A percentile compares a stretch with the other conserved stretches of the same genome.
Conservation (phyloP, 2,329 filamentous ascomycete genomes). For the Monilinia laxa region DNA sequence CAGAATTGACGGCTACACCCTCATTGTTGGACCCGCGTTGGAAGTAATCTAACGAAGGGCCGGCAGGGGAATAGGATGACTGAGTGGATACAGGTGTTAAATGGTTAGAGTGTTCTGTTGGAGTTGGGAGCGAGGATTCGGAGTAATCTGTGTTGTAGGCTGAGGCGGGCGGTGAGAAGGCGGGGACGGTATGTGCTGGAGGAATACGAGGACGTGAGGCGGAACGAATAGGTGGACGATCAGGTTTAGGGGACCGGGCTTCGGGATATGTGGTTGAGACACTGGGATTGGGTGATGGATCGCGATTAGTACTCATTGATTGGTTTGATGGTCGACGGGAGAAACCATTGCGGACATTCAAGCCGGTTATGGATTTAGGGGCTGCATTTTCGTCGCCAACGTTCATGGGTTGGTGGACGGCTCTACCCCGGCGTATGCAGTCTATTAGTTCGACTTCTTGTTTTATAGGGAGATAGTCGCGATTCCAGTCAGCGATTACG, state of each 20-base stretch:
- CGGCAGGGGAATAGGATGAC: conserved; percentile 35
- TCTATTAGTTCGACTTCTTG: conserved; percentile 65
- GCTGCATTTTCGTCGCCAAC: conserved; percentile 39
- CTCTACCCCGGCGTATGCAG: conserved; percentile 66
- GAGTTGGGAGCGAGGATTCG: conserved; percentile 25
- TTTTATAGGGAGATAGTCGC: conserved; percentile 61
- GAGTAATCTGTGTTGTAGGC: conserved; percentile 29
- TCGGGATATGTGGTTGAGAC: conserved; percentile 32
- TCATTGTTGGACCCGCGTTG: conserved; percentile 33
- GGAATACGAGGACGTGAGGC: conserved; percentile 18
- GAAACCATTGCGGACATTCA: conserved; percentile 42
- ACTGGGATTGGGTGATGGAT: conserved; percentile 23
- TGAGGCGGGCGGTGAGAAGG: conserved; percentile 38
- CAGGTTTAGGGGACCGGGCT: conserved; percentile 23
- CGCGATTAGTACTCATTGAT: conserved; percentile 27
- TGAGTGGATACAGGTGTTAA: conserved; percentile 36
- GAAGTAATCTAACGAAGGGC: conserved; percentile 39
- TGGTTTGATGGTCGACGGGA: conserved; percentile 48
- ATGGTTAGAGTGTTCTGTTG: conserved; percentile 33
- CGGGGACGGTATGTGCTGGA: conserved; percentile 43
- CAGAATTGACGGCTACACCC: conserved; percentile 46
- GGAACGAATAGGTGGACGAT: conserved; percentile 13
- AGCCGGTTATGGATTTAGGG: conserved; percentile 36
- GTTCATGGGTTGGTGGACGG: conserved; percentile 54
- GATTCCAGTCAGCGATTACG: conserved; percentile 66